Conservation (phyloP, 768 basidiomycete species). For the Amanita brunnescens region DNA sequence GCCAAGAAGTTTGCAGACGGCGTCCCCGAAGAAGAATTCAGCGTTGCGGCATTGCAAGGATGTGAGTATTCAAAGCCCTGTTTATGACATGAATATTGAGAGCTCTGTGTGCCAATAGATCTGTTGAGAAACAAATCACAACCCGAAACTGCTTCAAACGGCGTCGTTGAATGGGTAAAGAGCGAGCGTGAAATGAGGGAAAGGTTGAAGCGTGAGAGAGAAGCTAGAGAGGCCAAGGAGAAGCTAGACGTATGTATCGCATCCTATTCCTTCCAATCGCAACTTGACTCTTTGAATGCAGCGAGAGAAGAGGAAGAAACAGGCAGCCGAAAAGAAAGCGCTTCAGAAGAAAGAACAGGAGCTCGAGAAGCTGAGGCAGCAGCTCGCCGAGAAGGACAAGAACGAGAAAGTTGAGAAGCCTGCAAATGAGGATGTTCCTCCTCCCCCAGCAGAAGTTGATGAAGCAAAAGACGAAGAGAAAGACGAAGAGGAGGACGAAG, state of each 20-base stretch:
- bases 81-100: slow-evolving; percentile 8
- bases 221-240: slow-evolving; percentile 59
- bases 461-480: too few relatives aligned
- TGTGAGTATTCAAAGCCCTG: slow-evolving; percentile 46
- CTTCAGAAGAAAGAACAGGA: slow-evolving; percentile 59
- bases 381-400: slow-evolving; percentile 45
- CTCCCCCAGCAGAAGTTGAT: too few relatives aligned
- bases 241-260: slow-evolving; percentile 50
- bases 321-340: slow-evolving; percentile 50
- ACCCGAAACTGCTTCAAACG: slow-evolving; percentile 65
- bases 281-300: slow-evolving; percentile 11
- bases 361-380: slow-evolving; percentile 41
- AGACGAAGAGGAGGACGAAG: too few relatives aligned
- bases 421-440: neutral
- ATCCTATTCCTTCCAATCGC: neutral
- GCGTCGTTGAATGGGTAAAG: slow-evolving; percentile 63
- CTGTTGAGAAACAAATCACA: slow-evolving; percentile 78
- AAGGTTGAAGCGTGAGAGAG: slow-evolving; percentile 64
- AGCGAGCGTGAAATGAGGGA: slow-evolving; percentile 70
- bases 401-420: slow-evolving; percentile 18
- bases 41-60: slow-evolving; percentile 85
- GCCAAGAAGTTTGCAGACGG: slow-evolving; percentile 74
- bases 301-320: slow-evolving; percentile 44
- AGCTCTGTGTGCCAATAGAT: slow-evolving; percentile 32
- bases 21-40: slow-evolving; percentile 81